Evolutionary conservation across 1,139 yeast genomes (phyloP), one percentile per base, ranked within the genome.

Genomic region (Groenewaldozyma sp.): DNA sequence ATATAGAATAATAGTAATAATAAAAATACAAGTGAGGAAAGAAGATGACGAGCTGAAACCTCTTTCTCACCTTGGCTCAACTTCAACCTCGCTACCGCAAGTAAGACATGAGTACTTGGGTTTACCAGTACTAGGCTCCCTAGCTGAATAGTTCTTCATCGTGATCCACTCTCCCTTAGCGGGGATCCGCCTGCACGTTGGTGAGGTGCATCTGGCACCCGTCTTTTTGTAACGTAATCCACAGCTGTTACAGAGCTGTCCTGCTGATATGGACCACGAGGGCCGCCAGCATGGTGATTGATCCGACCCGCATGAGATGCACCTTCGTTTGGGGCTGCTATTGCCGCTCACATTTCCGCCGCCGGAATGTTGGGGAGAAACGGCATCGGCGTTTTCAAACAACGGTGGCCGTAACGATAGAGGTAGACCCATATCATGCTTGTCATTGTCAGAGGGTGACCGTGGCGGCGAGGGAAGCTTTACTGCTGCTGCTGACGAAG

Each of bases 251-350:
- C 98, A 91, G 53, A 91, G 71, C 63, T 88, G 97, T 13, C 96
- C 97, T 45, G 82, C 86, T 52, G 78, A 73, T 17, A 70, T 62
- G 3, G 93, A 78, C 98, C 98, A 91, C 5, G 94, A 81, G 2
- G 98, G 98, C 58, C 98, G 75, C 98, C 98, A 91, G 62, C 98
- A 91, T 9, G 98, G 98, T 10, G 95, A 83, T 52, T 82, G 94
- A 47, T 80, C 83, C 1, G 93, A 78, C 10, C 88, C 87, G 63
- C 98, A 91, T 3, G 96, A 84, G 24, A 91, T 79, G 59, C 98
- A 91, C 43, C 74, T 47, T 19, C 65, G 51, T 29, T 46, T 48
- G 33, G 28, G 7, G 11, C 37, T 28, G 28, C 36, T 24, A 28
- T 36, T 39, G 31, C n/a, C n/a, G n/a, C n/a, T n/a, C n/a, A n/a